Percentiles rank a stretch among this genome's conserved stretches.
Evolutionary conservation across 2,329 filamentous ascomycete species (phyloP).

Genomic region (Dryadomyces sulphureus): DNA sequence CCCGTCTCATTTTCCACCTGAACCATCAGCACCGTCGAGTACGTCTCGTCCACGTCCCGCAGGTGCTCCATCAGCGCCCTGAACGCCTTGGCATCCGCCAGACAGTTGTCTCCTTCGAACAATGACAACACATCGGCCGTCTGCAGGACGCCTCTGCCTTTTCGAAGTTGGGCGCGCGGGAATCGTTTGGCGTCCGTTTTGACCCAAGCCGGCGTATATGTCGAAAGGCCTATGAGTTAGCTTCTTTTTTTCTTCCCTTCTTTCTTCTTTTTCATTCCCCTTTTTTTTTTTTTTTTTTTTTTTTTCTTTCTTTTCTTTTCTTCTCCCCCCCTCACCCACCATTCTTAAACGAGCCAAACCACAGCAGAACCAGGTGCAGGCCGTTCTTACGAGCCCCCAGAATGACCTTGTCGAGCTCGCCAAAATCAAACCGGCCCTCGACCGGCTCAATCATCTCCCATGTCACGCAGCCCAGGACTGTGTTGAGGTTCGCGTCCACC

Average conservation of each 20-base stretch:
- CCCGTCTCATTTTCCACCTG: constrained; percentile 42
- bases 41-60: constrained; percentile 25
- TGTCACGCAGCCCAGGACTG: constrained; percentile 15
- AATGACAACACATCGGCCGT: constrained; percentile 16
- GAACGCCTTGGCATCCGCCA: constrained; percentile 16
- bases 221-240: constrained; percentile 7
- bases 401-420: constrained; percentile 14
- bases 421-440: constrained; percentile 16
- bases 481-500: constrained; percentile 15
- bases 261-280: not conserved
- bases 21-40: constrained; percentile 38
- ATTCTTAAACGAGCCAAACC: constrained; percentile 16
- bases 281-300: not conserved
- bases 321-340: not conserved
- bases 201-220: constrained; percentile 14
- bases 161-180: constrained; percentile 14
- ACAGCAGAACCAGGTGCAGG: constrained; percentile 14
- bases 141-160: constrained; percentile 14
- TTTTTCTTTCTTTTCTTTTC: not conserved
- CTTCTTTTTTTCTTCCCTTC: not conserved
- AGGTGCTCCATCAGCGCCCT: constrained; percentile 16
- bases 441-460: constrained; percentile 18
- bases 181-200: constrained; percentile 15
- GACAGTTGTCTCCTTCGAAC: constrained; percentile 11
- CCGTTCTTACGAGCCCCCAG: constrained; percentile 11